Conservation (phyloP, 1,139 yeast species). For the Ashbya aceris region DNA sequence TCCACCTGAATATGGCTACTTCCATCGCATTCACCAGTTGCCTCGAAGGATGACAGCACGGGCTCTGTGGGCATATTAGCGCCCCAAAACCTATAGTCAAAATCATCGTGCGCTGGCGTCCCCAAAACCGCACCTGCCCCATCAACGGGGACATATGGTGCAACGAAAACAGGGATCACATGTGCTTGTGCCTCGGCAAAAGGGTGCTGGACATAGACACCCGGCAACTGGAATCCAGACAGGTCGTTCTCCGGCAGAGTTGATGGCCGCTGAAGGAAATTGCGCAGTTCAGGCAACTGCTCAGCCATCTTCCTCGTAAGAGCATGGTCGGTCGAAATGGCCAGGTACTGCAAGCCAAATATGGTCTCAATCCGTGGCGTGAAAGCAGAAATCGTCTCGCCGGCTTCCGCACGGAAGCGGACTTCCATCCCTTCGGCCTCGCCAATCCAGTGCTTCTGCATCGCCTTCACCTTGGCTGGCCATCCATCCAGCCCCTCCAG, state of each 20-base stretch:
- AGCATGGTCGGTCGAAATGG: constrained; percentile 66
- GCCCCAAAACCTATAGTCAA: constrained; percentile 78
- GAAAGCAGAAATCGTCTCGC: constrained; percentile 41
- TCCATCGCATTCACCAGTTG: constrained; percentile 17
- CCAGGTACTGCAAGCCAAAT: constrained; percentile 72
- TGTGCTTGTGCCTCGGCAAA: constrained; percentile 30
- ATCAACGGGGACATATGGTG: constrained; percentile 76
- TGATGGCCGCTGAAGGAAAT: constrained; percentile 37
- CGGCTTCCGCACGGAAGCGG: constrained; percentile 31
- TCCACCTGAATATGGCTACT: constrained; percentile 42
- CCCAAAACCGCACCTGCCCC: constrained; percentile 99
- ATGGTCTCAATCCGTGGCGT: constrained; percentile 90
- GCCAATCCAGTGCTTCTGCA: constrained; percentile 96
- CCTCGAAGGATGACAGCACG: constrained; percentile 40
- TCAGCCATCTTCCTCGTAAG: constrained; percentile 36
- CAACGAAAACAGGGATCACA: constrained; percentile 69
- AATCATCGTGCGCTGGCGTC: constrained; percentile 83
- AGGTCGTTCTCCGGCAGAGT: constrained; percentile 44
- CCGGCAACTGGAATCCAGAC: constrained; percentile 48
- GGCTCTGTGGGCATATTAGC: constrained; percentile 43
- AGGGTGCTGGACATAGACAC: constrained; percentile 52
- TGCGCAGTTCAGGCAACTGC: constrained; percentile 34
- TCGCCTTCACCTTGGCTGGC: constrained; percentile 82
- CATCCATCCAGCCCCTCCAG: constrained; percentile 52
- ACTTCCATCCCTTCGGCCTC: constrained; percentile 74